Percentiles rank a stretch among this genome's conserved stretches.
These are phyloP conservation scores for Seminavis robusta DNA, from an alignment of 108 stramenopile genomes.

Conservation along the genomic window DNA sequence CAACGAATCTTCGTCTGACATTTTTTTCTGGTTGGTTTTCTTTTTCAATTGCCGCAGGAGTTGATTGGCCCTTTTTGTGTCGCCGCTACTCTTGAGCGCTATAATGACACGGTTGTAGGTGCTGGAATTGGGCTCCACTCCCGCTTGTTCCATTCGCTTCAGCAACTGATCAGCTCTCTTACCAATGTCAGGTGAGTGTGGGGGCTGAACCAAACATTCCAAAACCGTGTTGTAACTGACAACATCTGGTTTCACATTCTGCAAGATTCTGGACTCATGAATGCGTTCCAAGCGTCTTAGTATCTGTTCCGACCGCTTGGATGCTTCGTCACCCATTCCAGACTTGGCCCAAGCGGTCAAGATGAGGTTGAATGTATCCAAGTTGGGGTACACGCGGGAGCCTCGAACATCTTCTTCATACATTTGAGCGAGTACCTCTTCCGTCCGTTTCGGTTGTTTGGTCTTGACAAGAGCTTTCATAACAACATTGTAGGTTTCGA, in stretches of 20 bases:
- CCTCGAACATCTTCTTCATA: no score
- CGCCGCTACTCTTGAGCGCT: no score
- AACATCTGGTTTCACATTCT: conserved; percentile 28
- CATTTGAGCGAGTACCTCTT: no score
- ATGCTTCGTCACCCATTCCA: conserved; percentile 28
- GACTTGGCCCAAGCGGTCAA: no score
- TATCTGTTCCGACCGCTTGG: conserved; percentile 21
- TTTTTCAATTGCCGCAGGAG: conserved; percentile 23
- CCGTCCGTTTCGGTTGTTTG: no score
- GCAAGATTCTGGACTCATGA: conserved; percentile 5
- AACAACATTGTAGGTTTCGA: conserved; percentile 31
- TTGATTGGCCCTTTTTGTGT: conserved; percentile 18
- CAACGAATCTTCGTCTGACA: no score
- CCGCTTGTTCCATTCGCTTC: conserved; percentile 47
- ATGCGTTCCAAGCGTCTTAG: conserved; percentile 20
- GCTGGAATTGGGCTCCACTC: conserved; percentile 29
- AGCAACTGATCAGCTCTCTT: conserved; percentile 53
- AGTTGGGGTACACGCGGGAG: conserved; percentile 23
- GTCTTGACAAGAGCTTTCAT: no score
- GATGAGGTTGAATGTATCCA: conserved; percentile 49
- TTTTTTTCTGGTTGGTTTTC: no score
- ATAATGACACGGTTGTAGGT: conserved; percentile 35
- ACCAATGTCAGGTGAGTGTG: no score
- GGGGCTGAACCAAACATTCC: conserved; percentile 31
- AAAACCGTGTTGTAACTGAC: conserved; percentile 26